These are phyloP conservation scores for Apiospora phragmitis DNA, from an alignment of 2,329 filamentous ascomycete species.

Conservation along the genomic window DNA sequence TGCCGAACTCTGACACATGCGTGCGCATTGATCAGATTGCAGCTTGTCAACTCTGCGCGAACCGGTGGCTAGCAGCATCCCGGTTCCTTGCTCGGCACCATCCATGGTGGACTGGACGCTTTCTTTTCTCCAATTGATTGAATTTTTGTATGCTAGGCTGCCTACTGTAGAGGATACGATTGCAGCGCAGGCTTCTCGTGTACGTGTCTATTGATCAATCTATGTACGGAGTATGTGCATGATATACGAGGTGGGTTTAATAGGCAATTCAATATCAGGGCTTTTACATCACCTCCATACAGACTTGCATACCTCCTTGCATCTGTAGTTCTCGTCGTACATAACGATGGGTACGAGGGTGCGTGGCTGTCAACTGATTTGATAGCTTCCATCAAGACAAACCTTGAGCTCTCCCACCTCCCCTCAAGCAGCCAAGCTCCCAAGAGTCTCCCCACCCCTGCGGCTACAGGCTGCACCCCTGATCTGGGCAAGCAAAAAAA, in stretches of 20 bases:
- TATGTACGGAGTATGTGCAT: neutral
- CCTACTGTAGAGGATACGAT: neutral
- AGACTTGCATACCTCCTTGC: neutral
- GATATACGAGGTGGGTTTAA: neutral
- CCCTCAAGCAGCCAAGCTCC: neutral
- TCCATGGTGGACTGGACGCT: neutral
- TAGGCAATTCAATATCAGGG: neutral
- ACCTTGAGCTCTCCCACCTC: neutral
- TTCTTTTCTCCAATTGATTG: neutral
- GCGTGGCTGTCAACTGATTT: neutral
- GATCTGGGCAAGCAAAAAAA: neutral
- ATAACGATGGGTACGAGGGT: neutral
- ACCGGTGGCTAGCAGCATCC: neutral
- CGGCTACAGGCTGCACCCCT: neutral
- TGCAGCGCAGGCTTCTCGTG: neutral
- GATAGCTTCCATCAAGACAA: neutral
- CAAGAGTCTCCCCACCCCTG: neutral
- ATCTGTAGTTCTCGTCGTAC: neutral
- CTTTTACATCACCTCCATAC: neutral
- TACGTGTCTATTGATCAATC: neutral
- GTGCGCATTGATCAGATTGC: slow-evolving; percentile 3
- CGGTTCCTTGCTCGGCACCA: neutral
- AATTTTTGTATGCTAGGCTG: neutral
- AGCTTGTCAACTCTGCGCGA: slow-evolving; percentile 1
- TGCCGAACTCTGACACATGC: slow-evolving; percentile 4